Conservation (phyloP, 2,329 filamentous ascomycete species). For the Sporothrix curviconia region DNA sequence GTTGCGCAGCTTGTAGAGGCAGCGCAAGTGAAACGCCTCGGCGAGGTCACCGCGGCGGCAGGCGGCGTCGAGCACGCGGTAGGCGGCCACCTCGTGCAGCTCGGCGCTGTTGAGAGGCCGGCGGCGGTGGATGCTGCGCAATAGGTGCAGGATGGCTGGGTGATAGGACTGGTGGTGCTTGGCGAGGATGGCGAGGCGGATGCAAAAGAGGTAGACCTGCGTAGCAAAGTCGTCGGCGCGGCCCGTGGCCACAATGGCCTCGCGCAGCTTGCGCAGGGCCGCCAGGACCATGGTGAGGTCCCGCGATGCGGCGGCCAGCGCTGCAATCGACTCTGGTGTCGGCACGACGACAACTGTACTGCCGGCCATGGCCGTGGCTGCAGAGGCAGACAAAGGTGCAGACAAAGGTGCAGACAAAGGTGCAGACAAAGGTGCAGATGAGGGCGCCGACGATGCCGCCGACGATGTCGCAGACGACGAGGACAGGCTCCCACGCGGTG, state of each 20-base stretch:
- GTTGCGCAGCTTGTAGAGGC: conserved; percentile 56
- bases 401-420: too few species aligned
- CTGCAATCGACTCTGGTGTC: neutral
- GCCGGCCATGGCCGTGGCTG: too few species aligned
- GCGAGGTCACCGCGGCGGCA: conserved; percentile 72
- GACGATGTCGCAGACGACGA: neutral
- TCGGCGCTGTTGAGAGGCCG: conserved; percentile 66
- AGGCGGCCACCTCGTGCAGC: conserved; percentile 70
- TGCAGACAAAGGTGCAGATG: too few species aligned
- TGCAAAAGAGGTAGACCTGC: conserved; percentile 87
- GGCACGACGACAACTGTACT: neutral
- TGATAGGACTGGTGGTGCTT: conserved; percentile 84
- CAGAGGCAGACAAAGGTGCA: neutral
- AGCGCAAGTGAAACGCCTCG: conserved; percentile 63
- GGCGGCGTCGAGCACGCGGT: conserved; percentile 79
- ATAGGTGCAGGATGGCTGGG: conserved; percentile 73
- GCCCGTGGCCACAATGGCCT: conserved; percentile 75
- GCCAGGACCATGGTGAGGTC: conserved; percentile 70
- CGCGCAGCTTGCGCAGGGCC: conserved; percentile 84
- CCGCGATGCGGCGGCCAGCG: conserved; percentile 31
- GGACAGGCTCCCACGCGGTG: neutral
- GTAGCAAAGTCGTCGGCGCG: conserved; percentile 74
- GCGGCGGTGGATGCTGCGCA: conserved; percentile 62
- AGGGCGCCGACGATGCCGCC: neutral
- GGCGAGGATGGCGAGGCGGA: conserved; percentile 73